These are phyloP conservation scores for Botrytis byssoidea DNA, from an alignment of 2,329 filamentous ascomycete genomes.

Conservation along the genomic window DNA sequence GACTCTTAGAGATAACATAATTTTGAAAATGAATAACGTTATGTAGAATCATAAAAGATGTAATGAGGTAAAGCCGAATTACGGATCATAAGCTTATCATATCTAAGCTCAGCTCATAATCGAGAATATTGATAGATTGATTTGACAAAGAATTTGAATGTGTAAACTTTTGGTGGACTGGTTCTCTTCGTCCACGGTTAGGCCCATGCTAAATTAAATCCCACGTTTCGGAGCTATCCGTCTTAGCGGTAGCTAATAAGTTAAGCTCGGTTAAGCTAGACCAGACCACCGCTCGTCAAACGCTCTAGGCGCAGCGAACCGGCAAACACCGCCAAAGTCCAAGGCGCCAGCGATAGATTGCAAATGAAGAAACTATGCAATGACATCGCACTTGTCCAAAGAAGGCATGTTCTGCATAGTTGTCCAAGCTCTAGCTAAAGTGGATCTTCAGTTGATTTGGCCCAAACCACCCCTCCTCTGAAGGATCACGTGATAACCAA, in stretches of 20 bases:
- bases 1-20: neutral
- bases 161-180: too few species aligned
- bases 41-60: neutral
- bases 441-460: neutral
- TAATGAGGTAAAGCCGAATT: neutral
- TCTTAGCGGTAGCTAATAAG: neutral
- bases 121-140: neutral
- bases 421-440: neutral
- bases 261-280: neutral
- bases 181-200: neutral
- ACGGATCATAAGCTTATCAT: neutral
- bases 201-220: neutral
- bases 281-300: neutral
- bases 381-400: neutral
- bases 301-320: neutral
- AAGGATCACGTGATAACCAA: neutral
- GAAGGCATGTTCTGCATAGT: neutral
- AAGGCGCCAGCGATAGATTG: neutral
- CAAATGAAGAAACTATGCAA: neutral
- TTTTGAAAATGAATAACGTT: neutral
- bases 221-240: neutral
- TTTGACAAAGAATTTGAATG: neutral
- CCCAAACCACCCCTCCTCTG: neutral
- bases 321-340: neutral
- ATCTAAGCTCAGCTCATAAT: neutral